Evolutionary conservation across 257 asterid species (phyloP), one percentile per base, ranked within the genome.

Genomic region (Eustoma russellianum): DNA sequence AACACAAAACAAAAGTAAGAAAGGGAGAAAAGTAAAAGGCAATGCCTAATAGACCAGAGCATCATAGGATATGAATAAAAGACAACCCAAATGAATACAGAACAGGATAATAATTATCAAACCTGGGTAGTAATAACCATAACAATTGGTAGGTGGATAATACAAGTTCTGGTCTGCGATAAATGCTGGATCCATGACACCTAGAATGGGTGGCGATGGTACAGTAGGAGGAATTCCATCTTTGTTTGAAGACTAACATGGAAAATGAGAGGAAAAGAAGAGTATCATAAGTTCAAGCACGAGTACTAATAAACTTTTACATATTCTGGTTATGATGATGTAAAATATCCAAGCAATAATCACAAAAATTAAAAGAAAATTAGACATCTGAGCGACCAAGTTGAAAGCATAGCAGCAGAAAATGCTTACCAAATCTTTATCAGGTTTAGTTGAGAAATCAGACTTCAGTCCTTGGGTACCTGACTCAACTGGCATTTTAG

Each of bases 61-160:
- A n/a, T n/a, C n/a, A n/a, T n/a, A n/a, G n/a, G n/a, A n/a, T n/a
- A n/a, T n/a, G n/a, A n/a, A n/a, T n/a, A n/a, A n/a, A n/a, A n/a
- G n/a, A n/a, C n/a, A n/a, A n/a, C n/a, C n/a, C n/a, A 24, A 24
- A 24, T 24, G 30, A 24, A 24, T 24, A 24, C 30, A 24, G 30
- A 2, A 24, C 3, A 24, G 30, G 30, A 24, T 24, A 24, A 24
- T 24, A 24, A 24, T 24, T 24, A 24, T 24, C 30, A 24, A 2
- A 81, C 96, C 93, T 64, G 85, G 75, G 60, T 80, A 76, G 67
- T 74, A 79, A 70, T 81, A 80, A 53, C 76, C 74, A 65, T 76
- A 81, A 70, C 74, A 71, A 79, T 73, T 68, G 55, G 77, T 66
- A 41, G 86, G 79, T 13, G 81, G 77, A 69, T 79, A 77, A 66